phyloP scores from a whole-genome alignment of 2,329 filamentous ascomycete species.

The Diaporthe batatas region DNA sequence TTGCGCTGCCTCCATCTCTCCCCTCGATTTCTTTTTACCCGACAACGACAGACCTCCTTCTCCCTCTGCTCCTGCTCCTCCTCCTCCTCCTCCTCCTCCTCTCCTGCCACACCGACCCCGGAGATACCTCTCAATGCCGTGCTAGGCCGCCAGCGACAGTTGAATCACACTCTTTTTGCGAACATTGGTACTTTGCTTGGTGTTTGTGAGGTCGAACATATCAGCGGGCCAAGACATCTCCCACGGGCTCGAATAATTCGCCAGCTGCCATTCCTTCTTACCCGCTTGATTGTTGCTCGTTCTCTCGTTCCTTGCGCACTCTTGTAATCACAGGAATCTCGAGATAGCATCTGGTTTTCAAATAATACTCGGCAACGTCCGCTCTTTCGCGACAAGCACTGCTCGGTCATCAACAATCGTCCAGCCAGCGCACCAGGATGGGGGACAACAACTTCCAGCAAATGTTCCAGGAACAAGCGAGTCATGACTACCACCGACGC shows the following conservation, averaged over 20 bases:
- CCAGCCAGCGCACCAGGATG: conserved; percentile 28
- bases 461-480: conserved; percentile 35
- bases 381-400: not conserved
- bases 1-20: conserved; percentile 27
- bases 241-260: not conserved
- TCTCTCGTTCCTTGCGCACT: conserved; percentile 9
- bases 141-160: conserved; percentile 18
- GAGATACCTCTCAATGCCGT: conserved; percentile 5
- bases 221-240: conserved; percentile 16
- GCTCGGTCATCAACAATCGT: not conserved
- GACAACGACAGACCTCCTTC: conserved; percentile 6
- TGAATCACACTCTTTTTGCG: conserved; percentile 25
- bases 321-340: not conserved
- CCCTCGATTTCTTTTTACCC: conserved; percentile 30
- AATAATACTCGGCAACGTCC: not conserved
- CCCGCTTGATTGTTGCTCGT: conserved; percentile 2
- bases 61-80: not conserved
- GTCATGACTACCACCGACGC: conserved; percentile 34
- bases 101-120: not conserved
- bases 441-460: conserved; percentile 39
- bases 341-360: not conserved
- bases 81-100: not conserved
- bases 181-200: not conserved
- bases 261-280: conserved; percentile 13
- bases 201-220: not conserved